These are phyloP conservation scores for Debaryomycetaceae sp. DNA, from an alignment of 1,139 yeast species.

Conservation along the genomic window DNA sequence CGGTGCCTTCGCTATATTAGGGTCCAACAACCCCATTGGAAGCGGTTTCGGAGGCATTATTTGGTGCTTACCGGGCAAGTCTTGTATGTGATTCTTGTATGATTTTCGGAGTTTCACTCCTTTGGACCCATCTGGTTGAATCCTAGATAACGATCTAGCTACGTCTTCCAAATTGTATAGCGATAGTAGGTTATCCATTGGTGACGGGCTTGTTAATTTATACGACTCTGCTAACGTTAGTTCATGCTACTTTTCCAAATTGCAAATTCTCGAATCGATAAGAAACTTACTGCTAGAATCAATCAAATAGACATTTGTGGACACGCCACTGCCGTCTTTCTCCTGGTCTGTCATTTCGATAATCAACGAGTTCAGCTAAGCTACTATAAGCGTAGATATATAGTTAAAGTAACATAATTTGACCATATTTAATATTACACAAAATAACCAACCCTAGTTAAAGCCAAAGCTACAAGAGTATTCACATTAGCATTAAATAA, in stretches of 20 bases:
- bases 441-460: not conserved
- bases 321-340: not conserved
- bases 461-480: not conserved
- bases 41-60: conserved; percentile 57
- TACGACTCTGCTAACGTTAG: conserved; percentile 30
- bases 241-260: conserved; percentile 2
- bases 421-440: not conserved
- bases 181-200: conserved; percentile 64
- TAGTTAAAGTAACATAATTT: not conserved
- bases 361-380: too few species aligned
- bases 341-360: not conserved
- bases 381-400: too few species aligned
- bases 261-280: too few species aligned
- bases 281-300: conserved; percentile 21
- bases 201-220: conserved; percentile 59
- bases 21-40: conserved; percentile 51
- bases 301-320: conserved; percentile 14
- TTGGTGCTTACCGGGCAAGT: conserved; percentile 77
- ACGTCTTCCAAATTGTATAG: conserved; percentile 66
- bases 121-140: conserved; percentile 84
- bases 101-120: conserved; percentile 92
- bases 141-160: conserved; percentile 78
- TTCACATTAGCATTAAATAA: not conserved
- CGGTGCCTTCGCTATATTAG: conserved; percentile 38
- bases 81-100: conserved; percentile 85